These are phyloP conservation scores for Globisporangium alternatum DNA, from an alignment of 352 stramenopile species.

Conservation along the genomic window DNA sequence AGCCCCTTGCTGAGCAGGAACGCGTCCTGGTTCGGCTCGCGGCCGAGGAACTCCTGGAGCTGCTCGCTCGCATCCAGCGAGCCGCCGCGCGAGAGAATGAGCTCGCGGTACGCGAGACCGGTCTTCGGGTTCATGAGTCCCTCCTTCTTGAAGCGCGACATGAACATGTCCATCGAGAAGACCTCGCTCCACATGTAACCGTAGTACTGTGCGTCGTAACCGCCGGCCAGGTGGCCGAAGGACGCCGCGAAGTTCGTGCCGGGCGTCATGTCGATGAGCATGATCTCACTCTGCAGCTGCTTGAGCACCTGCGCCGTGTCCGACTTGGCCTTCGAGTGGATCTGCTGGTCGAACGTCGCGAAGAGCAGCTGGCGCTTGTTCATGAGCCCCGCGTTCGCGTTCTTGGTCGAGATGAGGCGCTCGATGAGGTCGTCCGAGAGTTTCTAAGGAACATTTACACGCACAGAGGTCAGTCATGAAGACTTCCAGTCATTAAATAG, in stretches of 20 bases:
- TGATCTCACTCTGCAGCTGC: constrained; percentile 82
- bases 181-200: constrained; percentile 91
- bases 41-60: constrained; percentile 78
- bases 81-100: constrained; percentile 82
- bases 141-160: constrained; percentile 83
- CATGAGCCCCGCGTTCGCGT: constrained; percentile 75
- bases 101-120: constrained; percentile 80
- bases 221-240: constrained; percentile 80
- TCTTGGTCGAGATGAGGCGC: constrained; percentile 83
- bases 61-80: constrained; percentile 77
- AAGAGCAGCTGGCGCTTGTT: constrained; percentile 86
- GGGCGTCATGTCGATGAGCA: constrained; percentile 85
- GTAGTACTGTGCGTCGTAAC: constrained; percentile 82
- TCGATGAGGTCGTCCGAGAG: constrained; percentile 81
- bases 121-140: constrained; percentile 80
- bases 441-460: constrained; percentile 33
- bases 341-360: constrained; percentile 83
- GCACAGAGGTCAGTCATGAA: constrained; percentile 3
- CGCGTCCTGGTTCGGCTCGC: constrained; percentile 70
- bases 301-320: constrained; percentile 79
- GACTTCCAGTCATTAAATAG: neutral
- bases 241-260: constrained; percentile 82
- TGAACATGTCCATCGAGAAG: constrained; percentile 90
- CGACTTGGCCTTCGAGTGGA: constrained; percentile 79
- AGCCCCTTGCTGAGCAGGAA: constrained; percentile 85